Evolutionary conservation across 2,329 filamentous ascomycete genomes (phyloP).

Genomic region (Sarocladium brachiariae): DNA sequence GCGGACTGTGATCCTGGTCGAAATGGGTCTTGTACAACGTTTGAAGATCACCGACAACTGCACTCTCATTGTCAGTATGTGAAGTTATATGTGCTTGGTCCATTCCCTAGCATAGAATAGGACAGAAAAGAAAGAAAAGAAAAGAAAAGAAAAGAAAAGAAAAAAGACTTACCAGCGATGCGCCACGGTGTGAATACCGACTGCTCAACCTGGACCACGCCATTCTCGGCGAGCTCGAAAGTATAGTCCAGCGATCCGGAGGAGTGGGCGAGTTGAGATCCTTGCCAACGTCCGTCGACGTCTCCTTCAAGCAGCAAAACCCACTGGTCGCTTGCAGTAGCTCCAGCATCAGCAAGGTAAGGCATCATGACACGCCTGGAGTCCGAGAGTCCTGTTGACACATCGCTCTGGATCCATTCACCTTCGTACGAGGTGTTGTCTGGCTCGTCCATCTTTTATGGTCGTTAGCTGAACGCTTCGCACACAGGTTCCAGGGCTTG

Average conservation of each 20-base stretch:
- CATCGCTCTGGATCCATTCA: conserved; percentile 2
- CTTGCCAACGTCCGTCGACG: conserved; percentile 4
- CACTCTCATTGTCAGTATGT: too few relatives aligned
- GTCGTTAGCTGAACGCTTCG: too few relatives aligned
- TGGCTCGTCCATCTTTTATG: neutral
- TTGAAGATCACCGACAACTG: neutral
- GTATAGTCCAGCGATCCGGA: conserved; percentile 3
- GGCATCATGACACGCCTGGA: conserved; percentile 1
- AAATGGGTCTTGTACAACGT: conserved; percentile 2
- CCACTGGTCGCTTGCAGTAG: neutral
- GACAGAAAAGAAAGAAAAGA: too few relatives aligned
- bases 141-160: too few relatives aligned
- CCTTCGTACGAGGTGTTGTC: neutral
- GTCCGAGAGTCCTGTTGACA: neutral
- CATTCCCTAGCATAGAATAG: too few relatives aligned
- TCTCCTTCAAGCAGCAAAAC: conserved; percentile 1
- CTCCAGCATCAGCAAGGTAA: neutral
- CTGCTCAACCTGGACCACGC: neutral
- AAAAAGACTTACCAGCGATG: neutral
- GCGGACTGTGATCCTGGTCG: neutral
- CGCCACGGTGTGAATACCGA: conserved; percentile 2
- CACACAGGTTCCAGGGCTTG: too few relatives aligned
- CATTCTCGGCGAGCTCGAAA: neutral
- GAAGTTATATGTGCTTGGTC: too few relatives aligned
- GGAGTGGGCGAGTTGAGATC: neutral